These are phyloP conservation scores for Rubus idaeus DNA, from an alignment of 306 rosid genomes.

Conservation along the genomic window DNA sequence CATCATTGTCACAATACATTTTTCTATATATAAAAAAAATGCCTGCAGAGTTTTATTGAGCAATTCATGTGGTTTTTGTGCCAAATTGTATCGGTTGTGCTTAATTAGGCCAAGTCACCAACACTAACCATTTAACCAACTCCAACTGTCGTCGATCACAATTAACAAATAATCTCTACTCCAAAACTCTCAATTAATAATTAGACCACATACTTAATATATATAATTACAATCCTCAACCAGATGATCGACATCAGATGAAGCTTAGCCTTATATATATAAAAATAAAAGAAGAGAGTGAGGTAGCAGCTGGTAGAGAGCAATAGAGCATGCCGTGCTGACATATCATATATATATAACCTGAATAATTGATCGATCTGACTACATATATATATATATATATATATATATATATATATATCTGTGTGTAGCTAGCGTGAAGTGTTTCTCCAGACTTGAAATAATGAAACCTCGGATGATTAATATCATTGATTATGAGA, in stretches of 20 bases:
- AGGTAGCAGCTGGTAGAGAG: not conserved
- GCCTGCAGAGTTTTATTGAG: not conserved
- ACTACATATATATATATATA: not conserved
- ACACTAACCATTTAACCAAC: not conserved
- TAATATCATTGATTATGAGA: not conserved
- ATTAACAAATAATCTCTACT: not conserved
- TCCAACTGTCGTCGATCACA: not conserved
- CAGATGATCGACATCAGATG: not conserved
- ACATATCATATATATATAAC: not conserved
- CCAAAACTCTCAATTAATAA: not conserved
- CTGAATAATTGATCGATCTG: not conserved
- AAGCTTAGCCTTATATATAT: not conserved
- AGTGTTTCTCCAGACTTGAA: slow-evolving; percentile 1
- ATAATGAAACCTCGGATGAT: slow-evolving; percentile 21
- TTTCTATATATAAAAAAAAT: not conserved
- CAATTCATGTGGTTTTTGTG: not conserved
- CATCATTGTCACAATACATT: not conserved
- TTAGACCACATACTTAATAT: not conserved
- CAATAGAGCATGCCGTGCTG: not conserved
- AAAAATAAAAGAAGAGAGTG: not conserved
- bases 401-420: not conserved
- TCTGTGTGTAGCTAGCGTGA: not conserved
- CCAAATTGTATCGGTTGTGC: not conserved
- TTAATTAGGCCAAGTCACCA: not conserved
- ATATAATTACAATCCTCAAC: not conserved